These are phyloP conservation scores for Cryptococcus sp. DNA, from an alignment of 1,284 basidiomycete genomes.

Conservation along the genomic window DNA sequence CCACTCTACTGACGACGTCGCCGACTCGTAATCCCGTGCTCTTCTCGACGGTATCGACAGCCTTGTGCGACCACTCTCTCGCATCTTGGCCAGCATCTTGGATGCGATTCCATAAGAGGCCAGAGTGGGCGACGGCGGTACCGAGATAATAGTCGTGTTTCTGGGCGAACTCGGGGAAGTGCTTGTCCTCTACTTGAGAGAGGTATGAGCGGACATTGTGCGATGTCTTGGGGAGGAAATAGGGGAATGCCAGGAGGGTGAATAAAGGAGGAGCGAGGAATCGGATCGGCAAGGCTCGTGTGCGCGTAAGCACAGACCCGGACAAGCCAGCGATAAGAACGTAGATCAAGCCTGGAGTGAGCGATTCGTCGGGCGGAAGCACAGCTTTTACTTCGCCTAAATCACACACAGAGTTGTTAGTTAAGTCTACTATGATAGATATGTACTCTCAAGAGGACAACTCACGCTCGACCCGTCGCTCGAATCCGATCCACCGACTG, in stretches of 20 bases:
- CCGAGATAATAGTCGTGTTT: conserved; percentile 68
- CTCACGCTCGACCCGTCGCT: conserved; percentile 79
- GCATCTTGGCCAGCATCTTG: conserved; percentile 52
- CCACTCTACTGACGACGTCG: conserved; percentile 60
- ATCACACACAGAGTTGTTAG: not conserved
- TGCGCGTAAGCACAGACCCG: conserved; percentile 79
- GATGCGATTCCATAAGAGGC: conserved; percentile 56
- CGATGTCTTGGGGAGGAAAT: conserved; percentile 79
- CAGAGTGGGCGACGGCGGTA: conserved; percentile 64
- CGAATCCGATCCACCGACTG: conserved; percentile 75
- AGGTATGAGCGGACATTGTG: conserved; percentile 68
- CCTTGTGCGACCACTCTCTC: conserved; percentile 52
- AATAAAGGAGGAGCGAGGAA: conserved; percentile 70
- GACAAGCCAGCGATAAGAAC: conserved; percentile 84
- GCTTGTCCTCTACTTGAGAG: conserved; percentile 67
- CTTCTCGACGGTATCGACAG: conserved; percentile 65
- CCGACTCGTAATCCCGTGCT: conserved; percentile 69
- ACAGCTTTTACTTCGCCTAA: conserved; percentile 78
- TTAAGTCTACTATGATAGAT: not conserved
- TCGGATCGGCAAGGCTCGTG: conserved; percentile 66
- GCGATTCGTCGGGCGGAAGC: conserved; percentile 71
- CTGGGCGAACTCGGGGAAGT: conserved; percentile 67
- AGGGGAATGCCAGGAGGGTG: conserved; percentile 64
- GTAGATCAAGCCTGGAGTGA: conserved; percentile 83
- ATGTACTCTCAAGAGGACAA: conserved; percentile 23